Base-by-base conservation (phyloP, 345 rosid genomes). In the Bretschneidera sinensis region DNA sequence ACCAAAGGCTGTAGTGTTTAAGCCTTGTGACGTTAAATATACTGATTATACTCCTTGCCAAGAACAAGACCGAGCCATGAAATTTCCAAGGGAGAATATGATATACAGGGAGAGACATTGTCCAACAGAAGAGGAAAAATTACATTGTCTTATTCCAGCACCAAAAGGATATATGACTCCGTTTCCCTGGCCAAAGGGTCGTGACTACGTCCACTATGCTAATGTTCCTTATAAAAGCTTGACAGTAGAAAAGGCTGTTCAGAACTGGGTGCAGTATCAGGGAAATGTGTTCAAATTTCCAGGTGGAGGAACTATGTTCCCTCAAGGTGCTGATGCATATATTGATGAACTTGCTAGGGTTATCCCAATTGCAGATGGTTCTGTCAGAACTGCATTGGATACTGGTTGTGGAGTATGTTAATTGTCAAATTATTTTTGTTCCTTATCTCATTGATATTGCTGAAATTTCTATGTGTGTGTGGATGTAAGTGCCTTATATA, bases 271-370 rank as follows among this genome's bases (percentile, higher is more conserved):
- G 66, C 78, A 87, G 81, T 94, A 65, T 71, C 83, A 89, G 69
- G 99, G 97, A 10, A 71, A 83, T 65, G 96, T 88, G 43, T 94
- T 94, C 67, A 94, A 85, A 61, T 94, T 94, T 76, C 99, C 99
- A 0, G 99, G 99, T 61, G 99, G 99, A 11, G 99, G 99, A 65
- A 94, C 99, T 48, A 90, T 90, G 99, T 94, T 94, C 53, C 99
- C 99, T 60, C 96, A 90, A 64, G 99, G 97, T 17, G 99, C 99
- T 8, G 99, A 94, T 79, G 91, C 91, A 1, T 94, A 87, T 68
- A 90, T 94, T 19, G 92, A 90, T 34, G 95, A 88, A 71, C 82
- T 94, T 54, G 96, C 97, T 48, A 70, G 86, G 1, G 86, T 94
- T 51, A 90, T 94, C 55, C 99, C 99, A 0, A 88, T 94, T 62